phyloP scores from a whole-genome alignment of 768 basidiomycete species.

The Ephemerocybe angulata region DNA sequence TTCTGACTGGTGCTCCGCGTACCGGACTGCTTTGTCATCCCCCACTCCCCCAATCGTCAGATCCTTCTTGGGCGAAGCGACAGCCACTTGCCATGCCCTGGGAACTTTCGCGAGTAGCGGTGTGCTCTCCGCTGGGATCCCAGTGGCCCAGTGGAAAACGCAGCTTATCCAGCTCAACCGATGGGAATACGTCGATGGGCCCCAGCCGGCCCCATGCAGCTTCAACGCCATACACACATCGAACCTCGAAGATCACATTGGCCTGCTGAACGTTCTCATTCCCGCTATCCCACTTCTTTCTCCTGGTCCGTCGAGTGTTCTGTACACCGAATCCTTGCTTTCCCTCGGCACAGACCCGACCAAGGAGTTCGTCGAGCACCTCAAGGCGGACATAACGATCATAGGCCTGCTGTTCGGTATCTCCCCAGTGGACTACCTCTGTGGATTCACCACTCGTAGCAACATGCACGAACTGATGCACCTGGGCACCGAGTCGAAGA shows the following conservation, averaged over 20 bases:
- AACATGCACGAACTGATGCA: conserved; percentile 34
- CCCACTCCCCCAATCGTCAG: conserved; percentile 27
- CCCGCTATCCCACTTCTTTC: conserved; percentile 36
- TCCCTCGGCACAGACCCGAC: conserved; percentile 24
- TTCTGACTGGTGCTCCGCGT: conserved; percentile 7
- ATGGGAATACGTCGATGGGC: background rate
- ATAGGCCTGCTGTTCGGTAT: conserved; percentile 33
- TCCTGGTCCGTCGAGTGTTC: conserved; percentile 23
- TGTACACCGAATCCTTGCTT: conserved; percentile 45
- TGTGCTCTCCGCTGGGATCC: conserved; percentile 19
- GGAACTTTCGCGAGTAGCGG: conserved; percentile 14
- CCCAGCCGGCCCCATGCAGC: background rate
- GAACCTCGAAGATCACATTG: conserved; percentile 45
- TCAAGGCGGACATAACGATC: conserved; percentile 32
- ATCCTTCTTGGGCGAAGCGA: conserved; percentile 38
- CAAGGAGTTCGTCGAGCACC: conserved; percentile 26
- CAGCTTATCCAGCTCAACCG: background rate
- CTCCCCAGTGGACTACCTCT: conserved; percentile 30
- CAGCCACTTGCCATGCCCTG: conserved; percentile 37
- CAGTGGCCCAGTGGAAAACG: conserved; percentile 9
- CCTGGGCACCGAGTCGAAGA: background rate
- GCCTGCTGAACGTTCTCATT: conserved; percentile 42
- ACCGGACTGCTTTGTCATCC: conserved; percentile 10
- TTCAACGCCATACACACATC: conserved; percentile 51
- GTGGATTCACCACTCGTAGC: conserved; percentile 31